phyloP scores from a whole-genome alignment of 140 eudicot species.

The Cichorium intybus region DNA sequence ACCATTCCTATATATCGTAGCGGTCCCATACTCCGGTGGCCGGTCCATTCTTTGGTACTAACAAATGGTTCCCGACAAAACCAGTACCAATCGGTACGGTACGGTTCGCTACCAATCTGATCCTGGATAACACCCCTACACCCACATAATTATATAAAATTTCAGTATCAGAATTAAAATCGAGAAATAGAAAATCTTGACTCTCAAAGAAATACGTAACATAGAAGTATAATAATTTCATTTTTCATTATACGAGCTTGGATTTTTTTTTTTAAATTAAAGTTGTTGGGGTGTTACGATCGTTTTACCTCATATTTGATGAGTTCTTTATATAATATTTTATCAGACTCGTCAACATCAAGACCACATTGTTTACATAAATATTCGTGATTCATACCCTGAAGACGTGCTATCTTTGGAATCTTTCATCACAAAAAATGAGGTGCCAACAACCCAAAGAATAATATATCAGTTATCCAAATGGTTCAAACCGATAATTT shows the following conservation, averaged over 20 bases:
- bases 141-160: neutral
- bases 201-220: conserved; percentile 4
- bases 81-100: too few relatives aligned
- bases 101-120: too few relatives aligned
- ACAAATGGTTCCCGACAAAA: too few relatives aligned
- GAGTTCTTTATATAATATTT: neutral
- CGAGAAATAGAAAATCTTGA: neutral
- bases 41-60: too few relatives aligned
- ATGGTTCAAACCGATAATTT: neutral
- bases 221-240: neutral
- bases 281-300: conserved; percentile 25
- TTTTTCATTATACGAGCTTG: neutral
- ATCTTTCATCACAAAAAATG: conserved; percentile 13
- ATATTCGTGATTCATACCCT: conserved; percentile 5
- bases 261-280: neutral
- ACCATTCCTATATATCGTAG: too few relatives aligned
- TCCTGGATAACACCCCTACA: too few relatives aligned
- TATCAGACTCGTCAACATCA: conserved; percentile 23
- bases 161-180: neutral
- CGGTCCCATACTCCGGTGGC: too few relatives aligned
- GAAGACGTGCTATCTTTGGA: conserved; percentile 21
- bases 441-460: conserved; percentile 6
- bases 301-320: conserved; percentile 20
- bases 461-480: neutral
- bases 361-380: conserved; percentile 25